These are phyloP conservation scores for Penicillium fuscoglaucum DNA, from an alignment of 2,329 filamentous ascomycete species.

Conservation along the genomic window DNA sequence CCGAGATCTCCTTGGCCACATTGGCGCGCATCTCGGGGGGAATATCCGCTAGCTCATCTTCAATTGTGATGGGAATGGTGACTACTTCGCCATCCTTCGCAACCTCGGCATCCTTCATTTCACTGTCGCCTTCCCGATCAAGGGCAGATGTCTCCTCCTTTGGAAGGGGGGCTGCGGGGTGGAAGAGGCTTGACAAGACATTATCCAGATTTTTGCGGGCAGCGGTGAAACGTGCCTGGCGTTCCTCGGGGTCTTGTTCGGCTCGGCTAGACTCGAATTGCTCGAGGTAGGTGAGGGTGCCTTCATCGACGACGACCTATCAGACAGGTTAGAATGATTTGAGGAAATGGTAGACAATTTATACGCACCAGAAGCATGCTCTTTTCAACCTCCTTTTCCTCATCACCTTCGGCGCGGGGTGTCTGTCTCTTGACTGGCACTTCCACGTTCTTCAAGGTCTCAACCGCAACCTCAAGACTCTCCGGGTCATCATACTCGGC, in stretches of 20 bases:
- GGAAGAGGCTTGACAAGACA: conserved; percentile 70
- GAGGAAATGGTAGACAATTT: not conserved
- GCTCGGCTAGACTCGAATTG: conserved; percentile 69
- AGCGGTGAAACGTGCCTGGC: conserved; percentile 67
- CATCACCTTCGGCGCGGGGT: conserved; percentile 46
- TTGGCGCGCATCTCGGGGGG: conserved; percentile 94
- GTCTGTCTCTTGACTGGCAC: conserved; percentile 76
- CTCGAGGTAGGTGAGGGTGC: conserved; percentile 80
- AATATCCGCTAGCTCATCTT: conserved; percentile 94
- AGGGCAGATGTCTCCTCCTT: conserved; percentile 48
- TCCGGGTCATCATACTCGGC: conserved; percentile 92
- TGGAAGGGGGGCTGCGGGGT: conserved; percentile 57
- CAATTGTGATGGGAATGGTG: conserved; percentile 80
- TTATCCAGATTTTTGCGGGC: conserved; percentile 68
- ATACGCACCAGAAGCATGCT: conserved; percentile 63
- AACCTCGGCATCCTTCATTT: conserved; percentile 64
- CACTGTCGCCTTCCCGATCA: conserved; percentile 66
- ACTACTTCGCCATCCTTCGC: conserved; percentile 72
- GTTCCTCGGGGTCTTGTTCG: conserved; percentile 61
- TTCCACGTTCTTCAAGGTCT: conserved; percentile 77
- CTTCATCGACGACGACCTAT: conserved; percentile 72
- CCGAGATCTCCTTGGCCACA: conserved; percentile 88
- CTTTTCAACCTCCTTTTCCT: conserved; percentile 61
- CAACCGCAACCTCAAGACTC: conserved; percentile 79
- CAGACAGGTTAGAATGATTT: conserved; percentile 24